phyloP scores from a whole-genome alignment of 352 stramenopile species.

The Phytophthora meadii region DNA sequence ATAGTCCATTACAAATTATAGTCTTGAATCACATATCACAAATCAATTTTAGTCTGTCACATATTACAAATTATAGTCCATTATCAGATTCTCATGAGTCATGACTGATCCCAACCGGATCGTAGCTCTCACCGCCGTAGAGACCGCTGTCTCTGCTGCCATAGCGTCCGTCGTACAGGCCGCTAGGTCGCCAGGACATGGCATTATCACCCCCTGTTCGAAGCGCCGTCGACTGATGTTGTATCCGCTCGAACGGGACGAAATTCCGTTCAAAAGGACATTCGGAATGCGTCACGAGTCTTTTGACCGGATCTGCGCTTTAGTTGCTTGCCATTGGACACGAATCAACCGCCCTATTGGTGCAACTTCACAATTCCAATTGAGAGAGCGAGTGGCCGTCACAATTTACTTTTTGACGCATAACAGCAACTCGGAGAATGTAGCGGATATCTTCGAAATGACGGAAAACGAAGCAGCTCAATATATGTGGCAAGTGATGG shows the following conservation, averaged over 20 bases:
- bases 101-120: conserved; percentile 8
- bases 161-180: conserved; percentile 16
- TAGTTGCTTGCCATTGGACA: conserved; percentile 14
- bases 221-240: conserved; percentile 25
- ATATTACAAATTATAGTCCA: too few species aligned
- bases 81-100: conserved; percentile 11
- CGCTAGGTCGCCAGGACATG: background rate
- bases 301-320: conserved; percentile 24
- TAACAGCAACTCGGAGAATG: conserved; percentile 1
- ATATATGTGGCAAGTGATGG: conserved; percentile 34
- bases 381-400: conserved; percentile 20
- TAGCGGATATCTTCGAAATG: conserved; percentile 10
- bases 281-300: conserved; percentile 18
- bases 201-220: background rate
- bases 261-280: conserved; percentile 3
- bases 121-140: conserved; percentile 16
- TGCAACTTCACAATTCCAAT: background rate
- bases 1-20: conserved; percentile 2
- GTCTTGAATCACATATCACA: too few species aligned
- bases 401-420: conserved; percentile 27
- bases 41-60: too few species aligned
- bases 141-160: conserved; percentile 16
- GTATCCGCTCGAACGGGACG: conserved; percentile 11
- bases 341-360: conserved; percentile 4
- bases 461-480: conserved; percentile 2